Evolutionary conservation across 495 filamentous ascomycete species (phyloP), one percentile per base, ranked within the genome.

Genomic region (Hapsidospora chrysogenum): DNA sequence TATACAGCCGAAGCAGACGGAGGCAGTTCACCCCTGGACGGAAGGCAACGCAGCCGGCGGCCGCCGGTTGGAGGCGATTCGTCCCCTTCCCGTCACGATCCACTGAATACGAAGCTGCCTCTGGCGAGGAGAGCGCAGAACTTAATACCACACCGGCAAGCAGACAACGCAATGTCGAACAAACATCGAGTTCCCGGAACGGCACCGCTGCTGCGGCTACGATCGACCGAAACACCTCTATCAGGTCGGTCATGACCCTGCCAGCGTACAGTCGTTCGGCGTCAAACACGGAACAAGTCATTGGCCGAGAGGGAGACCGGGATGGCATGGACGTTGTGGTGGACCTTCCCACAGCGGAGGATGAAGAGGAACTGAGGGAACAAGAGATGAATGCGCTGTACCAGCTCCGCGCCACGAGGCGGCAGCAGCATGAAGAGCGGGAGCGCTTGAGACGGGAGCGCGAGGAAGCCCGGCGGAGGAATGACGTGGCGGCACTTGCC

Each of bases 381-480:
- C 74, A 80, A 21, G 79, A 96, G 47, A 96, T 96, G 89, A 80
- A 86, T 30, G 67, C 80, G 6, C 52, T 96, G 17, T 97, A 92
- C 55, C 82, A 92, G 48, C 81, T 96, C 30, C 81, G 89, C 17
- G 52, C 79, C 3, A 73, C 82, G 13, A 72, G 89, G 29, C 74
- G 86, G 22, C 63, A 66, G 27, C 80, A 93, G 51, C 63, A 72
- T 21, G 71, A 72, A 4, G 85, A 85, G 33, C 74, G 85, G 4
- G 82, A 94, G 37, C 70, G 78, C 36, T 67, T 82, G 20, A 60
- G 78, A 25, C 66, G 68, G 34, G 54, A 70, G 41, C 56, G 78
- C 26, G 60, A 69, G 31, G 76, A 81, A 44, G 84, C 84, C 3
- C 71, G 80, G 33, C 68, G 67, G 21, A 61, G 72, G 21, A 78